These are phyloP conservation scores for Dacryopinax spathularia DNA, from an alignment of 768 basidiomycete species.

Conservation along the genomic window DNA sequence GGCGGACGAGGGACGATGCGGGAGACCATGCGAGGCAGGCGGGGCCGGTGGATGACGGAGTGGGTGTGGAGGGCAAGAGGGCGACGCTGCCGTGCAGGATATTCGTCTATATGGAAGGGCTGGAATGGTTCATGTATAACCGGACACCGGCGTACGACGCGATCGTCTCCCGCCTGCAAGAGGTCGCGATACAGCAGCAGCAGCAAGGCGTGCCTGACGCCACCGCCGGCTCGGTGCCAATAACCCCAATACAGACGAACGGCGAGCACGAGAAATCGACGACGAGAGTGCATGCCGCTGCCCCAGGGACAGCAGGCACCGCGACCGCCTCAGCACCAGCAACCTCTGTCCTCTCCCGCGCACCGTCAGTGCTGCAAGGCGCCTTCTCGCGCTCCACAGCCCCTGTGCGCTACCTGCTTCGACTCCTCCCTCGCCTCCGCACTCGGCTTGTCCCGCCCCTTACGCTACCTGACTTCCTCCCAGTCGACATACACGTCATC, in stretches of 20 bases:
- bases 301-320: too few relatives aligned
- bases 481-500: slow-evolving; percentile 61
- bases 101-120: slow-evolving; percentile 62
- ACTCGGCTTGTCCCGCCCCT: slow-evolving; percentile 51
- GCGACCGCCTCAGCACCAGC: neutral
- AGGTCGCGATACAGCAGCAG: slow-evolving; percentile 30
- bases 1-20: slow-evolving; percentile 52
- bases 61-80: slow-evolving; percentile 33
- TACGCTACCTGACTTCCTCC: slow-evolving; percentile 72
- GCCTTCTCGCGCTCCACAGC: neutral
- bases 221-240: neutral
- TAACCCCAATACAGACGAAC: neutral
- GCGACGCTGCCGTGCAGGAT: slow-evolving; percentile 58
- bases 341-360: neutral
- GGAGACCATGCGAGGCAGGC: slow-evolving; percentile 44
- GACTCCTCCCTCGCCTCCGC: slow-evolving; percentile 26
- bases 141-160: slow-evolving; percentile 76
- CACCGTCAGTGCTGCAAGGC: neutral
- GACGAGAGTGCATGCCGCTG: neutral
- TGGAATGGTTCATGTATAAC: slow-evolving; percentile 91
- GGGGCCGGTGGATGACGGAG: slow-evolving; percentile 29
- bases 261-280: neutral
- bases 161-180: slow-evolving; percentile 60
- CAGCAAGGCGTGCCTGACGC: slow-evolving; percentile 15
- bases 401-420: neutral